Evolutionary conservation across 2,329 filamentous ascomycete genomes (phyloP).

Genomic region (Aspergillus calidoustus): DNA sequence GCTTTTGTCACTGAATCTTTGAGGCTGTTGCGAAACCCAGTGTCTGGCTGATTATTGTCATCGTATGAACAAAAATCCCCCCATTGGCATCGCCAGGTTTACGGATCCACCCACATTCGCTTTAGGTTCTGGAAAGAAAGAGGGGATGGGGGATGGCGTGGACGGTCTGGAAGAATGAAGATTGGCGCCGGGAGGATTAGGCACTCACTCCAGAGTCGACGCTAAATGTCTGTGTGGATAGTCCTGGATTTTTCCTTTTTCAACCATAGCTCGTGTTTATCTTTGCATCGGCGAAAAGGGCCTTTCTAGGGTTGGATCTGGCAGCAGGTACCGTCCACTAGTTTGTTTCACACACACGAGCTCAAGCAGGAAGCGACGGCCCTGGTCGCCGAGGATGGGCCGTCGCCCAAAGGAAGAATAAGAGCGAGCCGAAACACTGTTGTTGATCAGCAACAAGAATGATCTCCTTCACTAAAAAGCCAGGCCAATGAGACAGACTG

Average conservation of each 20-base stretch:
- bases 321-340: conserved; percentile 24
- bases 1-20: neutral
- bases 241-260: neutral
- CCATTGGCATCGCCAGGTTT: neutral
- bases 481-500: conserved; percentile 14
- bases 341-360: conserved; percentile 23
- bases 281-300: conserved; percentile 12
- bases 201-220: conserved; percentile 23
- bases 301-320: conserved; percentile 20
- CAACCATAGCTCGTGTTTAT: conserved; percentile 18
- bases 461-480: conserved; percentile 1
- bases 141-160: conserved; percentile 13
- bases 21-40: neutral
- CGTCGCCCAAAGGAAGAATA: conserved; percentile 10
- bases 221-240: conserved; percentile 12
- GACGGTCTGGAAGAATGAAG: conserved; percentile 29
- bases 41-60: neutral
- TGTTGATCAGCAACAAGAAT: conserved; percentile 14
- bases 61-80: neutral
- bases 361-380: neutral
- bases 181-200: conserved; percentile 29
- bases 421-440: conserved; percentile 10
- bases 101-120: neutral
- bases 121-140: conserved; percentile 20
- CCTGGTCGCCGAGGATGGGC: conserved; percentile 7